Percentiles rank a stretch among this genome's conserved stretches.
Evolutionary conservation across 176 grass and related monocot species (phyloP).

Genomic region (Ensete glaucum): DNA sequence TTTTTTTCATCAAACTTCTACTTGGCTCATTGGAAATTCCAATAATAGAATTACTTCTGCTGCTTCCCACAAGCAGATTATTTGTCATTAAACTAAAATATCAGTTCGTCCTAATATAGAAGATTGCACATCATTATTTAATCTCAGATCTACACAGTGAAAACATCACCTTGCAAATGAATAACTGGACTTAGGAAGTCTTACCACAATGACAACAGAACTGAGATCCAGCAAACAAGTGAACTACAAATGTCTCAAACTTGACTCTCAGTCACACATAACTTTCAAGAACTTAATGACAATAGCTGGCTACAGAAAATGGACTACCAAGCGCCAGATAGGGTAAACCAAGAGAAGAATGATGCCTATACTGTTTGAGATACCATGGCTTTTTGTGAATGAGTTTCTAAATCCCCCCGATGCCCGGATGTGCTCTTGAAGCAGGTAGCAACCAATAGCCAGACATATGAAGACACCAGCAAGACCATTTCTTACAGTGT

Average conservation of each 20-base stretch:
- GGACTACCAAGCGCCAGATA: constrained; percentile 44
- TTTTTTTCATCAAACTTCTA: too few species aligned
- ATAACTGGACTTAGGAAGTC: background rate
- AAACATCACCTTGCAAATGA: background rate
- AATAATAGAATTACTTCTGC: too few species aligned
- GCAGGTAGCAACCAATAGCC: constrained; percentile 66
- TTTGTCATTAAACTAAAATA: too few species aligned
- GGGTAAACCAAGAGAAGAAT: constrained; percentile 73
- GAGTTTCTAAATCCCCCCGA: constrained; percentile 73
- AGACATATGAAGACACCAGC: constrained; percentile 57
- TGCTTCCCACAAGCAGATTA: too few species aligned
- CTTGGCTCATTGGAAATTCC: too few species aligned
- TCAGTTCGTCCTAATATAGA: too few species aligned
- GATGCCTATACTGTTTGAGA: constrained; percentile 70
- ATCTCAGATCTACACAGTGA: background rate
- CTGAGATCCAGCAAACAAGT: background rate
- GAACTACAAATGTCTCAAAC: background rate
- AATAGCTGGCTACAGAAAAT: constrained; percentile 23
- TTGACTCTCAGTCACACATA: background rate
- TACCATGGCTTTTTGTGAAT: constrained; percentile 59
- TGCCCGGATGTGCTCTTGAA: constrained; percentile 72
- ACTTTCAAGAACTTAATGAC: background rate
- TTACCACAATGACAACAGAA: background rate
- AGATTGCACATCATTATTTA: background rate
- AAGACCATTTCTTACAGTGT: constrained; percentile 26